Evolutionary conservation across 139 green algal genomes (phyloP).

Genomic region (Coccomyxa sp.): DNA sequence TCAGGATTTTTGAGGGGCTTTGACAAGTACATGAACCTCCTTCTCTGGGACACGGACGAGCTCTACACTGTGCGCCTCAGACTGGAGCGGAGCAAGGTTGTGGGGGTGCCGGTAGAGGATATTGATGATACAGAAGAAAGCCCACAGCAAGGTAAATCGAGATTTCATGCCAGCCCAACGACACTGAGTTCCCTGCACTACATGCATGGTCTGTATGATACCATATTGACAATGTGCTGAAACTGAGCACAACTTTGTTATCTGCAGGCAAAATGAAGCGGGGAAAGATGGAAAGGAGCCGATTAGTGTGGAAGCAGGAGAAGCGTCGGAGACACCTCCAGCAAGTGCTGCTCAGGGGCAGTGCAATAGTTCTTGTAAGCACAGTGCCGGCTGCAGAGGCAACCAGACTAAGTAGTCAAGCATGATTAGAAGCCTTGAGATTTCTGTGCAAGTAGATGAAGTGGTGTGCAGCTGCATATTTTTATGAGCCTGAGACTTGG

Average conservation of each 20-base stretch:
- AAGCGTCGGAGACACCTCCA: slow-evolving; percentile 45
- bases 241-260: neutral
- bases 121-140: neutral
- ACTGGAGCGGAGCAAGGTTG: slow-evolving; percentile 16
- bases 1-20: slow-evolving; percentile 54
- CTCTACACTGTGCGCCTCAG: slow-evolving; percentile 61
- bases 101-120: neutral
- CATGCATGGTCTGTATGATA: neutral
- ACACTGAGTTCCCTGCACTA: neutral
- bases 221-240: no score
- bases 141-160: neutral
- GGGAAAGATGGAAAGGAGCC: slow-evolving; percentile 18
- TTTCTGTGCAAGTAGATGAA: no score
- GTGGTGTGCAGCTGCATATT: no score
- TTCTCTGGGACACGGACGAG: slow-evolving; percentile 67
- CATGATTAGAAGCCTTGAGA: no score
- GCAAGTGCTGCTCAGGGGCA: slow-evolving; percentile 63
- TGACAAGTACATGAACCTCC: slow-evolving; percentile 70
- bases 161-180: neutral
- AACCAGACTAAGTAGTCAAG: no score
- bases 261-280: neutral
- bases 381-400: neutral
- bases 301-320: slow-evolving; percentile 47
- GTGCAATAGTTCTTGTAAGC: slow-evolving; percentile 56
- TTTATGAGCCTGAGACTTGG: no score